Conservation (phyloP, 2,329 filamentous ascomycete genomes). For the Xylaria sp. region DNA sequence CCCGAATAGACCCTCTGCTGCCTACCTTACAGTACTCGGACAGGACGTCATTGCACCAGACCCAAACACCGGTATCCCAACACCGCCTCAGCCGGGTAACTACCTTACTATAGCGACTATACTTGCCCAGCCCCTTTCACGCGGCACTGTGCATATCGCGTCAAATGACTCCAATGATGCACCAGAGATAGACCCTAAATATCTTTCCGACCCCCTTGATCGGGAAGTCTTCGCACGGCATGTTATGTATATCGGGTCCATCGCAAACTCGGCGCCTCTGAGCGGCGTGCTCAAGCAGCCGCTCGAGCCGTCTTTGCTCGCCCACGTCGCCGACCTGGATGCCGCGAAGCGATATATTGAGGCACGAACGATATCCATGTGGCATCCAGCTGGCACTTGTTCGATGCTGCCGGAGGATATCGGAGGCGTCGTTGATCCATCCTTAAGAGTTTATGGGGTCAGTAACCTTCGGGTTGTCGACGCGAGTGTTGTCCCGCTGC, state of each 20-base stretch:
- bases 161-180: background rate
- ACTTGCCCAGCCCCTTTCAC: conserved; percentile 36
- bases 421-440: conserved; percentile 37
- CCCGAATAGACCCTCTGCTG: conserved; percentile 25
- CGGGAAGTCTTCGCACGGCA: conserved; percentile 35
- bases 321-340: conserved; percentile 43
- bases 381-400: conserved; percentile 61
- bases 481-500: conserved; percentile 39
- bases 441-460: conserved; percentile 34
- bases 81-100: conserved; percentile 24
- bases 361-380: conserved; percentile 51
- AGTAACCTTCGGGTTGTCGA: conserved; percentile 38
- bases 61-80: conserved; percentile 17
- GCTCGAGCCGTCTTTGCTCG: conserved; percentile 44
- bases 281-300: conserved; percentile 53
- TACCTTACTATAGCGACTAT: conserved; percentile 29
- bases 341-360: conserved; percentile 50
- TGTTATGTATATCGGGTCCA: conserved; percentile 43
- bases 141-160: conserved; percentile 36
- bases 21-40: conserved; percentile 29
- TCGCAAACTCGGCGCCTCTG: conserved; percentile 53
- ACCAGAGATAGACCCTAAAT: conserved; percentile 32
- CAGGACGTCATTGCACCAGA: conserved; percentile 27
- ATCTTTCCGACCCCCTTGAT: conserved; percentile 32
- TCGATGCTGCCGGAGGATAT: conserved; percentile 39